These are phyloP conservation scores for Fistulinella cinereoalba DNA, from an alignment of 1,284 basidiomycete species.

Conservation along the genomic window DNA sequence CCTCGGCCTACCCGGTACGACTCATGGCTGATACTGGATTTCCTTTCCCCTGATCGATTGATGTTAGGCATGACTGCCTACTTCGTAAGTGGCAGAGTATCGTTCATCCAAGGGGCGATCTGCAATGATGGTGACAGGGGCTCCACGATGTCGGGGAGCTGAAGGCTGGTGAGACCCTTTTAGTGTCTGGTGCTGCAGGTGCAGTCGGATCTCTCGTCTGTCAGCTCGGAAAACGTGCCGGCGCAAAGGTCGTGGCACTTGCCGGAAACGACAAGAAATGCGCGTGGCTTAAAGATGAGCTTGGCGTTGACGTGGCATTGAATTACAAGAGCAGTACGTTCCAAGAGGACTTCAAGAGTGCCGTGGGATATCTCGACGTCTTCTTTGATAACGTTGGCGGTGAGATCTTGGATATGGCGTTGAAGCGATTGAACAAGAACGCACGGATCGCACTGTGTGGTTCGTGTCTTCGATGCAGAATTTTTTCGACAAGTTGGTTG, in stretches of 20 bases:
- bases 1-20: slow-evolving; percentile 66
- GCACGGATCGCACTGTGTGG: slow-evolving; percentile 81
- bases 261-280: slow-evolving; percentile 78
- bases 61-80: slow-evolving; percentile 76
- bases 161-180: slow-evolving; percentile 78
- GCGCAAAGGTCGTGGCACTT: slow-evolving; percentile 78
- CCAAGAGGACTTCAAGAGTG: slow-evolving; percentile 58
- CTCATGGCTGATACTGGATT: not conserved
- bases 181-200: slow-evolving; percentile 90
- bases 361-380: slow-evolving; percentile 68
- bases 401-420: slow-evolving; percentile 73
- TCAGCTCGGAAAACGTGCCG: slow-evolving; percentile 73
- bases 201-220: slow-evolving; percentile 74
- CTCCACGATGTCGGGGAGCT: slow-evolving; percentile 75
- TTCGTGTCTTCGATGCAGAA: slow-evolving; percentile 26
- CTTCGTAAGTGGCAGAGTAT: slow-evolving; percentile 49
- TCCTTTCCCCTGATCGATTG: slow-evolving; percentile 1
- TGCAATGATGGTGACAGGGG: slow-evolving; percentile 49
- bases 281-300: slow-evolving; percentile 73
- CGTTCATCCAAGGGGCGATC: slow-evolving; percentile 3
- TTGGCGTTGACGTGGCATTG: slow-evolving; percentile 80
- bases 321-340: slow-evolving; percentile 87
- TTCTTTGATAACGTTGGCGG: slow-evolving; percentile 91
- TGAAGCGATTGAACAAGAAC: slow-evolving; percentile 70
- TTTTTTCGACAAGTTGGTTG: slow-evolving; percentile 3